Conservation (phyloP, 1,284 basidiomycete species). For the Takashimella koratensis region DNA sequence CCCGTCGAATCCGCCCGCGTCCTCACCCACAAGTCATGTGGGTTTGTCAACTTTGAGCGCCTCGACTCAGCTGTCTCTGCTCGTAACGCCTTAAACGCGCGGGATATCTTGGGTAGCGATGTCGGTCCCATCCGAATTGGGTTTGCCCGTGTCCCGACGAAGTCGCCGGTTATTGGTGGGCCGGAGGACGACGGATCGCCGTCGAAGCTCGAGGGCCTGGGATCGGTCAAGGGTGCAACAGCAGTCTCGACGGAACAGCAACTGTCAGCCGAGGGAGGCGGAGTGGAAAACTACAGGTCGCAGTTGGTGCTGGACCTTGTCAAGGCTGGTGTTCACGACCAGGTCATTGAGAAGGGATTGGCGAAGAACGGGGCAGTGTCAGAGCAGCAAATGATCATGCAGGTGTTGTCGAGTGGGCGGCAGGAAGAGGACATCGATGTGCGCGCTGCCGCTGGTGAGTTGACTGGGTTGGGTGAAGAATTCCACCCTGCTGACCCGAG, state of each 20-base stretch:
- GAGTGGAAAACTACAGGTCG: conserved; percentile 88
- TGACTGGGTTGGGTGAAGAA: not conserved
- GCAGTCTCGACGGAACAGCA: conserved; percentile 87
- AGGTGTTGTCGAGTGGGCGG: conserved; percentile 75
- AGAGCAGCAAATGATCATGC: conserved; percentile 94
- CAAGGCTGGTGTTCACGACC: conserved; percentile 70
- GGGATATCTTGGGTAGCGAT: conserved; percentile 90
- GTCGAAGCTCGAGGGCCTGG: conserved; percentile 62
- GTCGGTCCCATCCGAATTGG: conserved; percentile 94
- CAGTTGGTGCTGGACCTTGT: conserved; percentile 88
- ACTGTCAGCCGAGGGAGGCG: conserved; percentile 67
- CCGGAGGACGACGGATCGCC: conserved; percentile 25
- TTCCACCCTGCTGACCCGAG: not conserved
- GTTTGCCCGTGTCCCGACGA: conserved; percentile 91
- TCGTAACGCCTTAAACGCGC: conserved; percentile 87
- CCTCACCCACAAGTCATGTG: conserved; percentile 73
- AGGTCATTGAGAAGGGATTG: conserved; percentile 46
- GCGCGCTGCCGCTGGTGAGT: conserved; percentile 72
- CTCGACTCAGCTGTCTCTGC: conserved; percentile 93
- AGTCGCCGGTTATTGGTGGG: conserved; percentile 49
- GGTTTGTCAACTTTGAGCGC: conserved; percentile 88
- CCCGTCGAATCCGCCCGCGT: conserved; percentile 95
- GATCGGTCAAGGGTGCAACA: conserved; percentile 66
- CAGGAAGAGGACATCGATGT: conserved; percentile 76
- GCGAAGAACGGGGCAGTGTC: conserved; percentile 60